phyloP scores from a whole-genome alignment of 1,139 yeast species.

The Geotrichum macrosporum region DNA sequence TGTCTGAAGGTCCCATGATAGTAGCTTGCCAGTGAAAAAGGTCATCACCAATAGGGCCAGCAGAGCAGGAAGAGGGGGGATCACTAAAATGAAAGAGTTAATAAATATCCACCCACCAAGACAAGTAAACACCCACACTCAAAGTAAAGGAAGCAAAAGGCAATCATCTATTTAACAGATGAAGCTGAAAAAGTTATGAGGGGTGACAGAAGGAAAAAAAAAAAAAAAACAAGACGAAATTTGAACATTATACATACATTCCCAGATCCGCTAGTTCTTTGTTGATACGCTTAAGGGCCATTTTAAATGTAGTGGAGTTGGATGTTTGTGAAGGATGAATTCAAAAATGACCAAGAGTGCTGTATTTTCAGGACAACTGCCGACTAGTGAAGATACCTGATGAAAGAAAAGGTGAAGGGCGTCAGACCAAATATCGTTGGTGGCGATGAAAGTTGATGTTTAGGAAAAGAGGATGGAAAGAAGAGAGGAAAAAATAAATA shows the following conservation, averaged over 20 bases:
- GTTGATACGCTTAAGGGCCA: slow-evolving; percentile 93
- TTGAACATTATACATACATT: slow-evolving; percentile 56
- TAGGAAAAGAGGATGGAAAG: no score
- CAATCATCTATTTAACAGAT: no score
- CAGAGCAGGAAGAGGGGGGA: slow-evolving; percentile 98
- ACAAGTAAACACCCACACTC: no score
- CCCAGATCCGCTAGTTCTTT: slow-evolving; percentile 94
- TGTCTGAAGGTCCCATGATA: slow-evolving; percentile 92
- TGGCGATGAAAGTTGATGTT: no score
- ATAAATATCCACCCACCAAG: no score
- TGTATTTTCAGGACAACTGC: no score
- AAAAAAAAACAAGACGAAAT: not conserved
- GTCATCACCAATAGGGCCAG: slow-evolving; percentile 98
- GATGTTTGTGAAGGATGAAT: not conserved
- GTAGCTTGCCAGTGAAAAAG: slow-evolving; percentile 97
- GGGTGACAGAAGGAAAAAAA: not conserved
- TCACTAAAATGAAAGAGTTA: slow-evolving; percentile 51
- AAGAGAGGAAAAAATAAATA: no score
- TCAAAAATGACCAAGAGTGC: not conserved
- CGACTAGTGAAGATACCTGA: no score
- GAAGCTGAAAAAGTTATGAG: no score
- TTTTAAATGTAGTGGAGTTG: slow-evolving; percentile 29
- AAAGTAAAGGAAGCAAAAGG: no score
- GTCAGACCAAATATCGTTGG: slow-evolving; percentile 9
- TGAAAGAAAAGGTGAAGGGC: not conserved